Base-by-base conservation (phyloP, 1,284 basidiomycete genomes). In the Ganoderma resinaceum region DNA sequence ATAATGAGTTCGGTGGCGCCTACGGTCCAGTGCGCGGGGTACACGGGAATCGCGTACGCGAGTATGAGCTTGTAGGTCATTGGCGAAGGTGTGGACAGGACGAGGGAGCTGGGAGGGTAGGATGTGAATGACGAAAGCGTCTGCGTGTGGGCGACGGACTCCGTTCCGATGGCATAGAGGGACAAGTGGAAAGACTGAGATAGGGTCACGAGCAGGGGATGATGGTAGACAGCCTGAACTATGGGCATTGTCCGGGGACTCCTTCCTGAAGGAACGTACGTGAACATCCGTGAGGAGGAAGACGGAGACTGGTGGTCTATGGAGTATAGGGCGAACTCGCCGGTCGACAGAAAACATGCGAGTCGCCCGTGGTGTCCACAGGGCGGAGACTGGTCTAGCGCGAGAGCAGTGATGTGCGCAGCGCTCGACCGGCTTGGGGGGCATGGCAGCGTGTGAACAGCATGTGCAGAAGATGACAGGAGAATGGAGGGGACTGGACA, bases 21-120 rank as follows among this genome's bases (percentile, higher is more conserved):
- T n/a, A 91, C 86, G 43, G 90, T 89, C 91, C 92, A 95, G 75
- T 95, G 93, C 11, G 82, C 82, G 1, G 92, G 92, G 76, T 92
- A 94, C 43, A 94, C 89, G n/a, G 92, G 92, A 33, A 88, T 82
- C 11, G 91, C 83, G 77, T 93, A 93, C 14, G 89, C 86, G 71
- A 95, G 79, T 29, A 94, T 82, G 63, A 94, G 84, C 76, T 90
- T 93, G 79, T 92, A 94, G n/a, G 81, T 84, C 9, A 79, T 76
- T 5, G 86, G 75, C 3, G 88, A 83, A 33, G 87, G 85, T 35
- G 84, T 80, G 55, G 92, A 91, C 57, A 94, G 79, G 16, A 93
- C 87, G 29, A 94, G 80, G 5, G 91, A 92, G 3, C 88, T 87
- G 0, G 92, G 93, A 1, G 90, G 91, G 76, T 88, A 90, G 1